These are phyloP conservation scores for Monosporozyma unispora DNA, from an alignment of 805 yeast genomes.

Conservation along the genomic window DNA sequence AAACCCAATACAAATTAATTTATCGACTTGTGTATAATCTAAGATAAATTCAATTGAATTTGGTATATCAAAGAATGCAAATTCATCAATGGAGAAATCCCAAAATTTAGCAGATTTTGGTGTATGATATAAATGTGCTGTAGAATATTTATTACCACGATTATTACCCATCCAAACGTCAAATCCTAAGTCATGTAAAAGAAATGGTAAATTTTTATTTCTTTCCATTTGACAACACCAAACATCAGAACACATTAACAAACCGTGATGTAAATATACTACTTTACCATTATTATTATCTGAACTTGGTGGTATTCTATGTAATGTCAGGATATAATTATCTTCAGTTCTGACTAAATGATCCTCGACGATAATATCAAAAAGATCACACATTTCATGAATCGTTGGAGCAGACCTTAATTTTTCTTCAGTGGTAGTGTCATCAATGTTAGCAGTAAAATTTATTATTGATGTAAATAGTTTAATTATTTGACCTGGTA, in stretches of 20 bases:
- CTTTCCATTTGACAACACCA: constrained; percentile 52
- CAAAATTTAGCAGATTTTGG: constrained; percentile 50
- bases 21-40: constrained; percentile 35
- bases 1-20: constrained; percentile 72
- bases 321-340: constrained; percentile 66
- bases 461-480: constrained; percentile 28
- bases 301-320: constrained; percentile 46
- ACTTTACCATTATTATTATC: constrained; percentile 35
- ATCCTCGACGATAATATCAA: constrained; percentile 65
- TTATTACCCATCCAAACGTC: constrained; percentile 95
- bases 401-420: constrained; percentile 39
- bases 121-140: constrained; percentile 51
- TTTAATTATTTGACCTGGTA: constrained; percentile 38
- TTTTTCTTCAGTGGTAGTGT: constrained; percentile 13
- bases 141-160: constrained; percentile 86
- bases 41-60: constrained; percentile 69
- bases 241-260: constrained; percentile 79
- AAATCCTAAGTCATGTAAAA: constrained; percentile 69
- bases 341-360: constrained; percentile 73
- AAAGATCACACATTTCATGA: constrained; percentile 55
- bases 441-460: constrained; percentile 13
- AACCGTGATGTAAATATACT: constrained; percentile 84
- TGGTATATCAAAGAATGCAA: constrained; percentile 86
- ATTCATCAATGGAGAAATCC: constrained; percentile 88
- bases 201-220: constrained; percentile 57